Conservation (phyloP, 345 rosid species). For the Eucalyptus rudis region DNA sequence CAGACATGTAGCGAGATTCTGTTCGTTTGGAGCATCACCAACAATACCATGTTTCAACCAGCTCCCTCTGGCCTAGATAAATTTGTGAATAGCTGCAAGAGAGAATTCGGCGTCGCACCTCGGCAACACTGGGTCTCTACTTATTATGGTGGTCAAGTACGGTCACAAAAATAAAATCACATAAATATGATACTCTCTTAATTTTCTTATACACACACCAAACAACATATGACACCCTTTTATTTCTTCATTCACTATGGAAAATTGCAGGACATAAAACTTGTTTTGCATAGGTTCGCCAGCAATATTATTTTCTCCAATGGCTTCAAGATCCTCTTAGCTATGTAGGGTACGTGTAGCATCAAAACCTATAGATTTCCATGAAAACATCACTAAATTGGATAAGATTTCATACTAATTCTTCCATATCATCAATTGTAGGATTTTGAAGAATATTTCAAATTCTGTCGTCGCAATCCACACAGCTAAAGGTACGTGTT, state of each 20-base stretch:
- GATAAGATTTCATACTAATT: neutral
- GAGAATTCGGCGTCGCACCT: constrained; percentile 1
- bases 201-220: neutral
- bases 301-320: neutral
- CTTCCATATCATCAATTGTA: neutral
- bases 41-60: neutral
- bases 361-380: neutral
- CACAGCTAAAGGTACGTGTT: constrained; percentile 15
- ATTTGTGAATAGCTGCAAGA: neutral
- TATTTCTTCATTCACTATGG: neutral
- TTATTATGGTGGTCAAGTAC: constrained; percentile 39
- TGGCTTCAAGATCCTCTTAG: neutral
- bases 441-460: constrained; percentile 29
- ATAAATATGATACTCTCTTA: neutral
- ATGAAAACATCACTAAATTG: neutral
- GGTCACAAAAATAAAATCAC: neutral
- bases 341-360: neutral
- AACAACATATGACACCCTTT: neutral
- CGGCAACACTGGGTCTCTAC: constrained; percentile 36
- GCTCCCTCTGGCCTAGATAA: neutral
- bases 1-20: neutral
- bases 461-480: constrained; percentile 16
- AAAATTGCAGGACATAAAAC: neutral
- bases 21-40: neutral
- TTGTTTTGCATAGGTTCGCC: neutral